Percentiles rank a stretch among this genome's conserved stretches.
These are phyloP conservation scores for Fraxinus greggii DNA, from an alignment of 305 asterid genomes.

Conservation along the genomic window DNA sequence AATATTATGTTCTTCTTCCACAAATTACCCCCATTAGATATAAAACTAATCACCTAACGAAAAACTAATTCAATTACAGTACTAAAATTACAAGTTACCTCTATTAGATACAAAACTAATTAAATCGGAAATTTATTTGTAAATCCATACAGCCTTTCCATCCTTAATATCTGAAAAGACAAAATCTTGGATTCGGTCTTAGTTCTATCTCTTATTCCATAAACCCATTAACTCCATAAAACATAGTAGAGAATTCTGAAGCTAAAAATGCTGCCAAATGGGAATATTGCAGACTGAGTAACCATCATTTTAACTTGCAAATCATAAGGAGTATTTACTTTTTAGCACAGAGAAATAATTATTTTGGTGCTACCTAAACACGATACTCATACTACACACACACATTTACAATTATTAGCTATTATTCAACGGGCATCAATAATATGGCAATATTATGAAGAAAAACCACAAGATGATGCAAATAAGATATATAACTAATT, in stretches of 20 bases:
- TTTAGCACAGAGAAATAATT: neutral
- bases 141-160: neutral
- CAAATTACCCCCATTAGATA: neutral
- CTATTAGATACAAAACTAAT: neutral
- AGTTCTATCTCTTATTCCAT: neutral
- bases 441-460: neutral
- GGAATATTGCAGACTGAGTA: neutral
- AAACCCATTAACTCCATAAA: neutral
- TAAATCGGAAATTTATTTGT: neutral
- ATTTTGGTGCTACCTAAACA: neutral
- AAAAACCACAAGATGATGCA: neutral
- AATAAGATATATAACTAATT: neutral
- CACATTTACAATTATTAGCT: neutral
- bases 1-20: too few species aligned
- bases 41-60: neutral
- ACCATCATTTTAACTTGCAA: neutral
- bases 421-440: neutral
- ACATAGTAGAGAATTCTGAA: neutral
- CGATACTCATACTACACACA: neutral
- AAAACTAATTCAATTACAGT: neutral
- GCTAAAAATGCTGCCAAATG: neutral
- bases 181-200: neutral
- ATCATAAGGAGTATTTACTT: neutral
- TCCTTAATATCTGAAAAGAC: neutral
- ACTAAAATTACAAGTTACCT: neutral